Conservation (phyloP, 2,329 filamentous ascomycete genomes). For the Colletotrichum lindemuthianum region DNA sequence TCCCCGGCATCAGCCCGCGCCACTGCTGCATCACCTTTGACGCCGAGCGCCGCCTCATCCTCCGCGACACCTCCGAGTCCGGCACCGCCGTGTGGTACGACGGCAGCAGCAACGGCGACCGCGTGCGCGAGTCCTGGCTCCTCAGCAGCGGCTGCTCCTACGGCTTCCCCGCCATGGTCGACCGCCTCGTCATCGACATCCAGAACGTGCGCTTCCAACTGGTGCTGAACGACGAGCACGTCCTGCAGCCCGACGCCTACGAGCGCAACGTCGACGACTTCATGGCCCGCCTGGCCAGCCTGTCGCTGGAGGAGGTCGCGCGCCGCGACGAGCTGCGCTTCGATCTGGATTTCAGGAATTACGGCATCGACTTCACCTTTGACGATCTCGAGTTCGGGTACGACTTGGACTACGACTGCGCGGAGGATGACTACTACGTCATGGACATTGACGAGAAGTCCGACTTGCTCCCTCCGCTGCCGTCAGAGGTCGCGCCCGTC, state of each 20-base stretch:
- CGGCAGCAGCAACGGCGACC: constrained; percentile 51
- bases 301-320: constrained; percentile 1
- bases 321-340: constrained; percentile 5
- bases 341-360: constrained; percentile 18
- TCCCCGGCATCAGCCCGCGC: constrained; percentile 46
- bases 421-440: too few species aligned
- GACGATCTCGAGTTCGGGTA: constrained; percentile 22
- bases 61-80: constrained; percentile 49
- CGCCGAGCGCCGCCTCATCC: constrained; percentile 48
- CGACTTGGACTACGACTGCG: constrained; percentile 17
- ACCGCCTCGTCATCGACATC: constrained; percentile 50
- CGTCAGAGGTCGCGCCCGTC: constrained; percentile 42
- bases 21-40: constrained; percentile 54
- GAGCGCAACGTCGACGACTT: constrained; percentile 47
- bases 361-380: constrained; percentile 30
- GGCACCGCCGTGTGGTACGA: constrained; percentile 56
- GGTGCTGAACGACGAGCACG: constrained; percentile 49
- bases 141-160: constrained; percentile 45
- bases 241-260: constrained; percentile 46
- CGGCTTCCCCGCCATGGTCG: constrained; percentile 47
- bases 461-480: constrained; percentile 22
- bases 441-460: constrained; percentile 17
- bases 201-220: constrained; percentile 52
- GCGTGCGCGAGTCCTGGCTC: constrained; percentile 48
- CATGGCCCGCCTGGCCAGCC: constrained; percentile 19